Conservation (phyloP, 257 asterid genomes). For the Nicotiana attenuata region DNA sequence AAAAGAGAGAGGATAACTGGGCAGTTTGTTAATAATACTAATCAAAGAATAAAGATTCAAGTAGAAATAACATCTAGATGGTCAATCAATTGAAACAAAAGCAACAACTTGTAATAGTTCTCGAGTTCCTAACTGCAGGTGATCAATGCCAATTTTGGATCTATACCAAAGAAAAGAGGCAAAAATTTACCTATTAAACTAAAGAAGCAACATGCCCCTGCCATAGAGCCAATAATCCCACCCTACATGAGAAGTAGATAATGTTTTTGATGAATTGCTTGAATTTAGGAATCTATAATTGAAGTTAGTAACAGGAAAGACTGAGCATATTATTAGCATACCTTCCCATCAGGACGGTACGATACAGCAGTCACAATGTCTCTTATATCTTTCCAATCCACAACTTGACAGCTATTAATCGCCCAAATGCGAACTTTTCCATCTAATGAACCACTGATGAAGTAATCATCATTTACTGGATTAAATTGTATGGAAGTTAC, state of each 20-base stretch:
- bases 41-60: too few relatives aligned
- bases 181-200: constrained; percentile 49
- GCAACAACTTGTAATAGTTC: too few relatives aligned
- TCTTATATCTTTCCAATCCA: constrained; percentile 70
- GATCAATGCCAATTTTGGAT: too few relatives aligned
- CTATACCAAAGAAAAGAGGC: neutral
- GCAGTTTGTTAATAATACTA: too few relatives aligned
- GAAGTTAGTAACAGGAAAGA: neutral
- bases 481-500: constrained; percentile 83
- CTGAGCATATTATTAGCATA: constrained; percentile 18
- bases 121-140: too few relatives aligned
- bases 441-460: constrained; percentile 94
- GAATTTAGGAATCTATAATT: neutral
- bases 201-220: constrained; percentile 68
- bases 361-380: constrained; percentile 90
- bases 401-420: constrained; percentile 57
- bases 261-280: neutral
- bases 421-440: constrained; percentile 94
- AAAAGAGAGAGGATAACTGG: too few relatives aligned
- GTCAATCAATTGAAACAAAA: too few relatives aligned
- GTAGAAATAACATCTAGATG: too few relatives aligned
- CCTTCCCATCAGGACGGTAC: constrained; percentile 86
- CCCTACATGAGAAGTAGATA: constrained; percentile 40
- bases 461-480: constrained; percentile 65
- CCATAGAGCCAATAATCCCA: constrained; percentile 70